Percentiles rank a stretch among this genome's conserved stretches.
phyloP scores from a whole-genome alignment of 371 early-diverging fungal genomes.

The Sporodiniella umbellata region DNA sequence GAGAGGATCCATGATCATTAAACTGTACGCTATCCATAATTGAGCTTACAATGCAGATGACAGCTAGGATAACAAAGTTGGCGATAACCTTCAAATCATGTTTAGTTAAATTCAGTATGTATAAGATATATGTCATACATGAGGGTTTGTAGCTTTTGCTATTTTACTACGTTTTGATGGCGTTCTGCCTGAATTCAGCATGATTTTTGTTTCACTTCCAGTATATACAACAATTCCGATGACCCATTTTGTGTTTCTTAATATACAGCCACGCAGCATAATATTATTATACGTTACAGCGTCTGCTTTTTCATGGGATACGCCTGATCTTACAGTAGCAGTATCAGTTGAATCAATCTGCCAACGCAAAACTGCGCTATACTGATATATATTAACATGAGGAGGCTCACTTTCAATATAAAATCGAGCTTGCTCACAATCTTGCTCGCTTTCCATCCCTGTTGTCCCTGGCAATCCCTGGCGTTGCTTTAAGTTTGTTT shows the following conservation, averaged over 20 bases:
- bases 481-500: conserved; percentile 77
- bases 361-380: conserved; percentile 66
- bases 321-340: conserved; percentile 14
- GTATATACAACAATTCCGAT: conserved; percentile 85
- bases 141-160: conserved; percentile 92
- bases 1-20: conserved; percentile 25
- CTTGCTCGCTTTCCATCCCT: conserved; percentile 38
- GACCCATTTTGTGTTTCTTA: conserved; percentile 87
- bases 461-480: conserved; percentile 40
- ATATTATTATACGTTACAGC: conserved; percentile 63
- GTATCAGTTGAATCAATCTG: conserved; percentile 19
- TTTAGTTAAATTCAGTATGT: too few species aligned
- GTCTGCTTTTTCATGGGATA: conserved; percentile 43
- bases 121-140: conserved; percentile 61
- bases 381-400: conserved; percentile 73
- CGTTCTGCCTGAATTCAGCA: conserved; percentile 84
- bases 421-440: conserved; percentile 54
- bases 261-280: conserved; percentile 86
- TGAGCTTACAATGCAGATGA: conserved; percentile 60
- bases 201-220: conserved; percentile 90
- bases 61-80: conserved; percentile 41
- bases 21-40: conserved; percentile 60
- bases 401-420: conserved; percentile 82
- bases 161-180: conserved; percentile 94
- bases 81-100: too few species aligned